Percentiles rank a stretch among this genome's conserved stretches.
phyloP scores from a whole-genome alignment of 768 basidiomycete genomes.

The Psilocybe tampanensis region DNA sequence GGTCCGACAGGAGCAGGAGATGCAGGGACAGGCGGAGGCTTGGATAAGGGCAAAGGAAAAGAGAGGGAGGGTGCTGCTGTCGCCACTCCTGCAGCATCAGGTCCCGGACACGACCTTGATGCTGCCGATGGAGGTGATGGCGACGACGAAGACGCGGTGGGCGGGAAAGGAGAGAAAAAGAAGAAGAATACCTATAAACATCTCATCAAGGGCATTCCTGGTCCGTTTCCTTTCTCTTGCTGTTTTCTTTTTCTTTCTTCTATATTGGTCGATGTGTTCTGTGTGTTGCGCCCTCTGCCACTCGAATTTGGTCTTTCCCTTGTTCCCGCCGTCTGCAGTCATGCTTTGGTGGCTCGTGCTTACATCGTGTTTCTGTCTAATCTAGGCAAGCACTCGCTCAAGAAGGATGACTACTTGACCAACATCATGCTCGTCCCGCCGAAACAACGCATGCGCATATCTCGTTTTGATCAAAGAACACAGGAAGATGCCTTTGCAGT shows the following conservation, averaged over 20 bases:
- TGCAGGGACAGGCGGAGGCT: slow-evolving; percentile 14
- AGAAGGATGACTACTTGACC: slow-evolving; percentile 75
- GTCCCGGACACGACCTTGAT: slow-evolving; percentile 30
- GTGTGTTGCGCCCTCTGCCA: slow-evolving; percentile 1
- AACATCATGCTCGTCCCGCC: slow-evolving; percentile 69
- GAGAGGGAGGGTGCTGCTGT: slow-evolving; percentile 31
- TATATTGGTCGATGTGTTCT: neutral
- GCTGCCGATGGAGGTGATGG: slow-evolving; percentile 44
- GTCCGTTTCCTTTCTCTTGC: slow-evolving; percentile 39
- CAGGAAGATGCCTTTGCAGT: slow-evolving; percentile 76
- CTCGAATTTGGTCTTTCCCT: slow-evolving; percentile 2
- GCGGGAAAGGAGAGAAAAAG: slow-evolving; percentile 65
- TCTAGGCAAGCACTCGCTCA: slow-evolving; percentile 76
- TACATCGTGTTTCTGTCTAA: slow-evolving; percentile 6
- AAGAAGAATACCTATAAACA: slow-evolving; percentile 79
- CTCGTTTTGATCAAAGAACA: slow-evolving; percentile 63
- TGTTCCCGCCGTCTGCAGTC: neutral
- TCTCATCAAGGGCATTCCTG: slow-evolving; percentile 75
- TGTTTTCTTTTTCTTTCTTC: neutral
- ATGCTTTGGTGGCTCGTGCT: slow-evolving; percentile 7
- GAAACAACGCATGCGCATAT: slow-evolving; percentile 67
- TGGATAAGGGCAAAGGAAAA: slow-evolving; percentile 56
- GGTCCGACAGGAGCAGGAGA: slow-evolving; percentile 9
- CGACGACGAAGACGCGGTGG: slow-evolving; percentile 54
- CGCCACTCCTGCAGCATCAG: slow-evolving; percentile 29